Percentiles rank a stretch among this genome's conserved stretches.
These are phyloP conservation scores for Mallotus nudiflorus DNA, from an alignment of 345 rosid species.

Conservation along the genomic window DNA sequence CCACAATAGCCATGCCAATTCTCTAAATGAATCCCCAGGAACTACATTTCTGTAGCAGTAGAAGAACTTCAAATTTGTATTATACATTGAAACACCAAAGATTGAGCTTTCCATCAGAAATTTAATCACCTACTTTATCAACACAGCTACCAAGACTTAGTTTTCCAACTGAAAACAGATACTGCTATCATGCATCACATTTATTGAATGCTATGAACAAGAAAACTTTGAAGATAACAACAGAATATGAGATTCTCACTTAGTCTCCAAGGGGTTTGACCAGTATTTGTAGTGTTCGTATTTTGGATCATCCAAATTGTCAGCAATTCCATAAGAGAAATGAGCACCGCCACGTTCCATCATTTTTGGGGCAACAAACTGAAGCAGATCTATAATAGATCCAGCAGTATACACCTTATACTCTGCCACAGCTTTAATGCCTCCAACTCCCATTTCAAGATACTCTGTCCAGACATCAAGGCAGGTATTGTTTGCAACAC, in stretches of 20 bases:
- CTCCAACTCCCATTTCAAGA: slow-evolving; percentile 52
- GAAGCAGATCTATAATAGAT: slow-evolving; percentile 55
- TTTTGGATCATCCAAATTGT: slow-evolving; percentile 62
- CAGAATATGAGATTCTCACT: slow-evolving; percentile 34
- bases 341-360: slow-evolving; percentile 64
- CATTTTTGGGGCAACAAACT: slow-evolving; percentile 61
- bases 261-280: slow-evolving; percentile 75
- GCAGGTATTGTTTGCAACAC: slow-evolving; percentile 36
- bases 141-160: too few species aligned
- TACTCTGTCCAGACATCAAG: slow-evolving; percentile 70
- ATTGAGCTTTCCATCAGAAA: too few species aligned
- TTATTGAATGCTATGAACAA: too few species aligned
- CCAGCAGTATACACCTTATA: slow-evolving; percentile 56
- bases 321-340: slow-evolving; percentile 72
- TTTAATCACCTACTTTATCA: too few species aligned
- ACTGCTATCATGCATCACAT: too few species aligned
- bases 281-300: slow-evolving; percentile 60
- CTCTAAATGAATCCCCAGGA: too few species aligned
- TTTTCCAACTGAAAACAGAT: too few species aligned
- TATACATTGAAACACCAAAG: too few species aligned
- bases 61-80: too few species aligned
- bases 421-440: slow-evolving; percentile 51
- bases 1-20: too few species aligned
- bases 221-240: too few species aligned
- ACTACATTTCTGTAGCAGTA: too few species aligned